Evolutionary conservation across 371 early-diverging fungal genomes (phyloP), one percentile per base, ranked within the genome.

Genomic region (Choanephora cucurbitarum): DNA sequence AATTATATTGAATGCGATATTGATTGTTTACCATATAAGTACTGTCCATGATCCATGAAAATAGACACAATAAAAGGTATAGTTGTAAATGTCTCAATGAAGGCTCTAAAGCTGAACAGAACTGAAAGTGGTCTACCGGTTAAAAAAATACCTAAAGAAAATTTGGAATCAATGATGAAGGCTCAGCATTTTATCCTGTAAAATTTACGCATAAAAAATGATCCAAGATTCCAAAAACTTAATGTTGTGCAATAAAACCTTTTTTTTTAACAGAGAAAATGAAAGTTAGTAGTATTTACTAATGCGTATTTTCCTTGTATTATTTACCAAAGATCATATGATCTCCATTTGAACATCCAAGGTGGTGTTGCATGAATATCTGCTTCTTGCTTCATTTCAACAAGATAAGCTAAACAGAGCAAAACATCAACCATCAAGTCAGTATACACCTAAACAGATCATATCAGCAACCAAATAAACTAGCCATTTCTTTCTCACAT

Each of bases 311-410:
- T 28, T 28, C 28, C 7, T 7, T 28, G 7, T 28, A 7, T 47
- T 24, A 3, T 61, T 69, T 41, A 70, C 80, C 86, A 86, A 13
- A 85, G 64, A 31, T 67, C 66, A 41, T 64, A 57, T 1, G 80
- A 81, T 55, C 88, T 73, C 56, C 78, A 70, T 37, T 81, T 81
- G 67, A 80, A 88, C 37, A 90, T 60, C 83, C 84, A 88, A 2
- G 55, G 55, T 17, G 90, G 90, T 6, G 62, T 44, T 9, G 68
- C 63, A 42, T 69, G 69, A 34, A 70, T 70, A 60, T 67, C 70
- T 28, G 71, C 69, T 19, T 82, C 79, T 52, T 73, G 75, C 59
- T 89, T 82, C 47, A 86, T 76, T 43, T 90, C 89, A 10, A 81
- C 68, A 11, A 89, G 62, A 59, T 90, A 90, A 14, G 86, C 72